Evolutionary conservation across 1,139 yeast genomes (phyloP), one percentile per base, ranked within the genome.

Genomic region (Blastobotrys petasosporus): DNA sequence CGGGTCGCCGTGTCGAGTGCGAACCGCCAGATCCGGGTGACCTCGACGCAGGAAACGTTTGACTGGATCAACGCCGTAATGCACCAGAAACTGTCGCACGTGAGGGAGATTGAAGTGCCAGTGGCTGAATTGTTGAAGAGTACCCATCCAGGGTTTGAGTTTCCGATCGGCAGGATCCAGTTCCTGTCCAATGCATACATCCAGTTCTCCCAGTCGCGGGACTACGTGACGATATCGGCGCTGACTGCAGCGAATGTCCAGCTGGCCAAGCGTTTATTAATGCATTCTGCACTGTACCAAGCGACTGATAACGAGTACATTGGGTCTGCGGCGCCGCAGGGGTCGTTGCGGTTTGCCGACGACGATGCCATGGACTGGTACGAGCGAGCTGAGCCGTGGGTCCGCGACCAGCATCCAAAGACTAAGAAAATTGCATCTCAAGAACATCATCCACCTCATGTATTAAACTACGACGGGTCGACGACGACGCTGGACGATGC

Each of bases 1-100:
- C 69, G 70, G 48, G 66, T 80, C 41, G 64, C 71, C 4, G 68
- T 79, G 25, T 60, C 65, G 30, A 67, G 71, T 1, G 66, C 64
- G 2, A 64, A 66, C 28, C 61, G 56, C 36, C 66, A 67, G 44
- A 56, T 73, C 32, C 57, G 64, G 10, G 63, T 73, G 2, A 57
- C 64, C 34, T 70, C 74, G 2, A 61, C 68, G 2, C 60, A 54
- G 8, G 57, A 54, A 30, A 66, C 66, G 3, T 62, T 54, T 40
- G 56, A 63, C 37, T 66, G 69, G 70, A 64, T 66, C 41, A 49
- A 54, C 41, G 68, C 68, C 2, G 57, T 61, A 12, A 50, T 66
- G 36, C 60, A 57, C 47, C 49, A 53, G 20, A 54, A 58, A 11
- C 51, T 63, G 12, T 55, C 54, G 12, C 42, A 47, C 2, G 44